A percentile compares a stretch with the other conserved stretches of the same genome.
Evolutionary conservation across 495 filamentous ascomycete species (phyloP).

Genomic region (Parathielavia hyrcaniae): DNA sequence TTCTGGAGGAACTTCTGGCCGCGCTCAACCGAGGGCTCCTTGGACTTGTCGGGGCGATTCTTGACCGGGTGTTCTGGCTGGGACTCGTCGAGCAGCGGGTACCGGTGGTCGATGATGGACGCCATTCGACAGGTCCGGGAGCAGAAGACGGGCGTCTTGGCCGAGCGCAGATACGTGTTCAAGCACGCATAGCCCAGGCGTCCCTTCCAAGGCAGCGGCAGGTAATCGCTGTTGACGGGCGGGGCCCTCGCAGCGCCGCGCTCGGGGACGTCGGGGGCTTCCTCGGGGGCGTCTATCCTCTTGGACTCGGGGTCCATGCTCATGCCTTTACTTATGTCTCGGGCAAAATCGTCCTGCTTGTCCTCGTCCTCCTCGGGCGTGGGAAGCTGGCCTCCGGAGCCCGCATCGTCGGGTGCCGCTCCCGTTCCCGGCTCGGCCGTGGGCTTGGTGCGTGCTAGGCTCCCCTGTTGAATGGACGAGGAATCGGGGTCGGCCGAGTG

Average conservation of each 20-base stretch:
- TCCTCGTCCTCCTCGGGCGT: slow-evolving; percentile 11
- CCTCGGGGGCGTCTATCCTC: slow-evolving; percentile 18
- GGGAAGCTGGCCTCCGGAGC: slow-evolving; percentile 3
- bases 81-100: slow-evolving; percentile 67
- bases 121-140: slow-evolving; percentile 89
- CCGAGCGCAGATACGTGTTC: slow-evolving; percentile 83
- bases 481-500: not conserved
- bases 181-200: slow-evolving; percentile 87
- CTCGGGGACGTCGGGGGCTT: slow-evolving; percentile 39
- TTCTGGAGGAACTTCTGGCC: slow-evolving; percentile 70
- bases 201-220: slow-evolving; percentile 91
- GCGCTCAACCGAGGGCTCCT: slow-evolving; percentile 52
- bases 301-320: not conserved
- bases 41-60: slow-evolving; percentile 68
- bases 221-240: slow-evolving; percentile 75
- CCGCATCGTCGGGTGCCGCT: too few relatives aligned
- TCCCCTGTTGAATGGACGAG: not conserved
- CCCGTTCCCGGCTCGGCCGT: not conserved
- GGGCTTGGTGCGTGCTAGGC: not conserved
- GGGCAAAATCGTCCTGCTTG: not conserved
- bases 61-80: slow-evolving; percentile 73
- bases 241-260: slow-evolving; percentile 53
- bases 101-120: slow-evolving; percentile 81
- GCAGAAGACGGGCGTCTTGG: slow-evolving; percentile 81
- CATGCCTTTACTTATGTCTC: not conserved